Conservation (phyloP, 2,329 filamentous ascomycete species). For the Alternaria sp. region DNA sequence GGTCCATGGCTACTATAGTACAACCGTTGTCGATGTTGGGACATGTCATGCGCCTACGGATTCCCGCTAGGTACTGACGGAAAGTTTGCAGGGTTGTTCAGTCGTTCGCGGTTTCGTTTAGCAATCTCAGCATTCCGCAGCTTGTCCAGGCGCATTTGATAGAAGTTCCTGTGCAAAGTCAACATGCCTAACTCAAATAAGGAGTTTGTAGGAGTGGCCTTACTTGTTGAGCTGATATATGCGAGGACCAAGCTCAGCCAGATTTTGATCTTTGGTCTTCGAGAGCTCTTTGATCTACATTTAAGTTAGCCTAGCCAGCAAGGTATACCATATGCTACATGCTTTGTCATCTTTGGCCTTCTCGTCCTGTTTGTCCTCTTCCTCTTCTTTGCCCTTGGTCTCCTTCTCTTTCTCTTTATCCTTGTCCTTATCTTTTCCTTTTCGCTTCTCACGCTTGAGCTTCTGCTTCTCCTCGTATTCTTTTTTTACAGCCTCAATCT, state of each 20-base stretch:
- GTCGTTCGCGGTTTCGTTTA: constrained; percentile 80
- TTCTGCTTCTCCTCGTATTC: constrained; percentile 64
- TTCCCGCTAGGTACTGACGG: constrained; percentile 79
- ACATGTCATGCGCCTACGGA: constrained; percentile 28
- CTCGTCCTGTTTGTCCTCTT: constrained; percentile 70
- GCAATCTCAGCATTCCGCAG: constrained; percentile 80
- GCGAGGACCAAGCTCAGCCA: constrained; percentile 73
- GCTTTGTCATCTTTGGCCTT: constrained; percentile 69
- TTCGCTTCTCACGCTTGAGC: constrained; percentile 63
- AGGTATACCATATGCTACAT: background rate
- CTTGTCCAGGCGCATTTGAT: constrained; percentile 82
- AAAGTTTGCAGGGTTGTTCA: constrained; percentile 81
- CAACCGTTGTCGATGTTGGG: constrained; percentile 3
- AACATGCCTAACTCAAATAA: background rate
- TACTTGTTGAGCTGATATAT: constrained; percentile 87
- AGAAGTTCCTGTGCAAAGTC: constrained; percentile 72
- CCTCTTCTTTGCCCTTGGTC: constrained; percentile 69
- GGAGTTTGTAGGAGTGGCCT: constrained; percentile 4
- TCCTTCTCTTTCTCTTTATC: constrained; percentile 68
- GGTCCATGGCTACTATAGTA: background rate
- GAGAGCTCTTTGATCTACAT: constrained; percentile 58
- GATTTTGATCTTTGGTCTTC: constrained; percentile 55
- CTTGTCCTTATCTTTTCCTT: constrained; percentile 61
- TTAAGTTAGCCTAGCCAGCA: constrained; percentile 14
- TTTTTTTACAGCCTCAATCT: constrained; percentile 60